Conservation (phyloP, 306 rosid genomes). For the Fagus crenata region DNA sequence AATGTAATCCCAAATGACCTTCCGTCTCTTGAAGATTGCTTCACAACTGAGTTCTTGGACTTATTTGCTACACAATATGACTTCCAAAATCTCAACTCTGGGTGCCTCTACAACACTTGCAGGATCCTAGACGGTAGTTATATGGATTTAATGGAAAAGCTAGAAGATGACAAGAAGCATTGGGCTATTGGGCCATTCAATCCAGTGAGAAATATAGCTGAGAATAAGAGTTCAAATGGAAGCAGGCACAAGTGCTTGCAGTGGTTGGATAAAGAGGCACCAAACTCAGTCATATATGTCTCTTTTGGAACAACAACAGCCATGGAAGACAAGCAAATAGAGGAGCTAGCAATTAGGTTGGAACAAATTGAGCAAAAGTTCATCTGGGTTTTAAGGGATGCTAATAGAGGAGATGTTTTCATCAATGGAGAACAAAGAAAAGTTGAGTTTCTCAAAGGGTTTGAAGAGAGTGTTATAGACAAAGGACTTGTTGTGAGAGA, state of each 20-base stretch:
- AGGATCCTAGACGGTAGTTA: conserved; percentile 49
- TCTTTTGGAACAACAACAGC: conserved; percentile 69
- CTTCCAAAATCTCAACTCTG: conserved; percentile 7
- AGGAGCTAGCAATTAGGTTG: conserved; percentile 40
- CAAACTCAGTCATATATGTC: conserved; percentile 51
- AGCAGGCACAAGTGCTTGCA: too few species aligned
- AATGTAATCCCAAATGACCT: too few species aligned
- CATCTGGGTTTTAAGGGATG: too few species aligned
- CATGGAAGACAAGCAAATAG: conserved; percentile 50
- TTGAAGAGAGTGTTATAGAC: conserved; percentile 48
- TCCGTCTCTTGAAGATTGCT: too few species aligned
- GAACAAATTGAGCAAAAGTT: too few species aligned
- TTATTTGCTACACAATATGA: too few species aligned
- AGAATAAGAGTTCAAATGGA: too few species aligned
- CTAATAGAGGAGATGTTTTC: too few species aligned
- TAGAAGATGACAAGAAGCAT: conserved; percentile 13
- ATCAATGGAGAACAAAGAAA: too few species aligned
- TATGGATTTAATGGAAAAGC: conserved; percentile 39
- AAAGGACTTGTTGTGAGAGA: conserved; percentile 58
- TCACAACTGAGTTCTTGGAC: too few species aligned
- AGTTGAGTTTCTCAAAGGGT: conserved; percentile 26
- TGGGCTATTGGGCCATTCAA: too few species aligned
- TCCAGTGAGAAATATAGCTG: too few species aligned
- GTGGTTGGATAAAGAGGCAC: conserved; percentile 19
- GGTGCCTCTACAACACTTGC: conserved; percentile 51